These are phyloP conservation scores for Pythium coloratum DNA, from an alignment of 352 stramenopile species.

Conservation along the genomic window DNA sequence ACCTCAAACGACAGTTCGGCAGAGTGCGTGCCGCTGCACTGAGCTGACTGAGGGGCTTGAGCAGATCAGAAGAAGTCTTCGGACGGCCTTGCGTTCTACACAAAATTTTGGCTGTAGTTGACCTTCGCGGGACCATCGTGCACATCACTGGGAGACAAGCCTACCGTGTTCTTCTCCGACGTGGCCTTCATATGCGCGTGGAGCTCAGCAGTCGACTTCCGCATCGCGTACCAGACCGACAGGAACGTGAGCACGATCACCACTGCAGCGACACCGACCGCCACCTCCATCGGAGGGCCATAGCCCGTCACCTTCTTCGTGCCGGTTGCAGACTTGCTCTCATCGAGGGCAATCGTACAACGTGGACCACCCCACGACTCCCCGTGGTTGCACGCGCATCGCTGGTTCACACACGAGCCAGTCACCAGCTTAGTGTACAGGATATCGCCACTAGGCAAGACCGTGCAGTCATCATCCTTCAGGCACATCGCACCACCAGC, in stretches of 20 bases:
- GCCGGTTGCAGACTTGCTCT: slow-evolving; percentile 14
- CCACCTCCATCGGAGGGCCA: slow-evolving; percentile 24
- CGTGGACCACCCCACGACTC: slow-evolving; percentile 36
- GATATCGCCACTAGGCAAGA: slow-evolving; percentile 25
- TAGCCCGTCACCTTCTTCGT: slow-evolving; percentile 17
- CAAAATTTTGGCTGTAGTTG: slow-evolving; percentile 20
- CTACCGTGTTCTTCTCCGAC: slow-evolving; percentile 11
- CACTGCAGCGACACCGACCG: slow-evolving; percentile 13
- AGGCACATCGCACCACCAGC: slow-evolving; percentile 29
- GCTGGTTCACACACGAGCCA: slow-evolving; percentile 35
- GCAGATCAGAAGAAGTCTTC: neutral
- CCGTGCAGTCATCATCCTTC: slow-evolving; percentile 35
- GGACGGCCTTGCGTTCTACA: slow-evolving; percentile 3
- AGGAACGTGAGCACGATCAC: slow-evolving; percentile 19
- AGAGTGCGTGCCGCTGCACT: neutral
- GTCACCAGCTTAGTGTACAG: slow-evolving; percentile 24
- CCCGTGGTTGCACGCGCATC: slow-evolving; percentile 45
- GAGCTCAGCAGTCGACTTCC: neutral
- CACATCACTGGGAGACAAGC: neutral
- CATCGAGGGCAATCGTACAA: slow-evolving; percentile 29
- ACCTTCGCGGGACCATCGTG: slow-evolving; percentile 12
- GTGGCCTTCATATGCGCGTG: slow-evolving; percentile 9
- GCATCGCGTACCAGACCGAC: slow-evolving; percentile 8
- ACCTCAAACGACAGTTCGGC: neutral
- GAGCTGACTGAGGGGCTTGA: neutral